Conservation (phyloP, 2,329 filamentous ascomycete species). For the Penicillium sp. region DNA sequence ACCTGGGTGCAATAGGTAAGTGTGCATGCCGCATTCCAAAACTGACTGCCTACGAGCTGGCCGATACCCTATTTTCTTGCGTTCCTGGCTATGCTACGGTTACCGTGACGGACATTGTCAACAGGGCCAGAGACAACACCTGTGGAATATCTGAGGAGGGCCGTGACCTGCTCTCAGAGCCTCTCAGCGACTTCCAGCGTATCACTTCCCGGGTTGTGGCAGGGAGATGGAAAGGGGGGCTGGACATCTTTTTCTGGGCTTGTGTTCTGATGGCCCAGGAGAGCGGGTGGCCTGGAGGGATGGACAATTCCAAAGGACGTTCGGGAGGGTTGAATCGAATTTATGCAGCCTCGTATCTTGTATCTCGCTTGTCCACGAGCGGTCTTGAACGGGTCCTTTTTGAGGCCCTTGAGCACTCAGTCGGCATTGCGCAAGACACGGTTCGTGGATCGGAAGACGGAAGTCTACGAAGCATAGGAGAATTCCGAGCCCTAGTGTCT, state of each 20-base stretch:
- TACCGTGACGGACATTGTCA: background rate
- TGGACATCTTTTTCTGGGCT: background rate
- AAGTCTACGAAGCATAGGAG: background rate
- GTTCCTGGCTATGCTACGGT: conserved; percentile 1
- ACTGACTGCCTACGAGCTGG: conserved; percentile 3
- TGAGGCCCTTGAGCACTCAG: background rate
- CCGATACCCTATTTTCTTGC: background rate
- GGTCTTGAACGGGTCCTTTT: background rate
- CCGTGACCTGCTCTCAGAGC: background rate
- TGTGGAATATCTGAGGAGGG: background rate
- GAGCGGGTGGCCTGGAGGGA: background rate
- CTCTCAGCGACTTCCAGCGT: background rate
- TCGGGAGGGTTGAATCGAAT: background rate
- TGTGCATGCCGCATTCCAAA: conserved; percentile 1
- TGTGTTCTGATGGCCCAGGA: too few relatives aligned
- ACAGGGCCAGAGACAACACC: background rate
- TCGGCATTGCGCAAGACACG: background rate
- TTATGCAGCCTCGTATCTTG: background rate
- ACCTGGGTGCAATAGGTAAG: background rate
- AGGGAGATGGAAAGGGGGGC: background rate
- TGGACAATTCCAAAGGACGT: background rate
- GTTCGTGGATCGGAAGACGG: background rate
- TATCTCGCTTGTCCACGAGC: background rate
- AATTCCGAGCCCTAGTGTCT: background rate
- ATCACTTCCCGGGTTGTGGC: background rate